Base-by-base conservation (phyloP, 2,329 filamentous ascomycete genomes). In the Penicillium palitans region DNA sequence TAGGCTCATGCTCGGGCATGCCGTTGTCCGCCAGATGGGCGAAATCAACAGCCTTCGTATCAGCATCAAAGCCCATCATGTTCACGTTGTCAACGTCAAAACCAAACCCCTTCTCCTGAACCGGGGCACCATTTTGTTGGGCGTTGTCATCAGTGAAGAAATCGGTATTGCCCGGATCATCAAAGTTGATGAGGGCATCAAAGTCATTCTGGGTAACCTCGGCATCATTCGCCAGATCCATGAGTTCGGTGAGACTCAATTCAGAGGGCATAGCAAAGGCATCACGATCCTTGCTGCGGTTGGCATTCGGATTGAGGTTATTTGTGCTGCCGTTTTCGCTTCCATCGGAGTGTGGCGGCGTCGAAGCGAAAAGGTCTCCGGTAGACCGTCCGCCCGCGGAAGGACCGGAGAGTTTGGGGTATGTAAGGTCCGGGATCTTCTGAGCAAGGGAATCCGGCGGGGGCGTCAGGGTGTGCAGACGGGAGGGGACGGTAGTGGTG, bases 201-300 rank as follows among this genome's bases (percentile, higher is more conserved):
- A 80, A 77, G 55, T 79, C 77, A 51, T 78, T 77, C 54, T 78
- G 74, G 2, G 73, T 78, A 24, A 78, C 76, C 57, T 79, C 76
- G 6, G 74, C 76, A 48, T 78, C 76, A 50, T 78, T 77, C 29
- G 76, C 76, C 27, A 79, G 62, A 58, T 76, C 75, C 71, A 78
- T 78, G 33, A 78, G 67, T 49, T 78, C 71, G 41, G 71, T 74
- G 4, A 79, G 65, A 50, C 71, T 77, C 57, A 77, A 58, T 33
- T 78, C 73, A 3, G 70, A 59, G n/a, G 68, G 70, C 41, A 71
- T 70, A n/a, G 57, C 61, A 31, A 74, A 70, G 4, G 66, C 64
- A 45, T 74, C 68, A 35, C 12, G 29, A 13, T 47, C 29, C 27
- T 53, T 53, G 41, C 62, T 66, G 27, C 55, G 58, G 45, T 69